phyloP scores from a whole-genome alignment of 805 yeast species.

The Spathaspora arborariae region DNA sequence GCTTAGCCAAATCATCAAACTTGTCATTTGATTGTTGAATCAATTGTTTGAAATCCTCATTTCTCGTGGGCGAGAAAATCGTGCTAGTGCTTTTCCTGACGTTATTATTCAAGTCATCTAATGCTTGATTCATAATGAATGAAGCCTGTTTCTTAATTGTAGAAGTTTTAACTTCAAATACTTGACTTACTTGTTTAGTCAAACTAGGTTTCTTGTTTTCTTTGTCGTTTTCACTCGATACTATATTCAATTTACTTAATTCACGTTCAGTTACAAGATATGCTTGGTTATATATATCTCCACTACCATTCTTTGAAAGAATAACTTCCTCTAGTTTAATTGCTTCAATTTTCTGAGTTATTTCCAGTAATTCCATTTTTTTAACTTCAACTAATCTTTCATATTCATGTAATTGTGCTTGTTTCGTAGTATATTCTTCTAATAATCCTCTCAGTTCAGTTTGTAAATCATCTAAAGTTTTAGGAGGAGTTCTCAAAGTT shows the following conservation, averaged over 20 bases:
- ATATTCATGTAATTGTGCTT: conserved; percentile 48
- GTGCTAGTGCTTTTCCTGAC: conserved; percentile 19
- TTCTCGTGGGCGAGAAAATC: conserved; percentile 10
- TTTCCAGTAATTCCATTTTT: conserved; percentile 33
- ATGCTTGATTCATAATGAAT: conserved; percentile 3
- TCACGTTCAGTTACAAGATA: conserved; percentile 6
- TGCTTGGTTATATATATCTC: conserved; percentile 8
- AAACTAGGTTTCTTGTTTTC: background rate
- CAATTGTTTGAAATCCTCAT: conserved; percentile 2
- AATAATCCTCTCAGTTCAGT: conserved; percentile 13
- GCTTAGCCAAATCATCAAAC: conserved; percentile 20
- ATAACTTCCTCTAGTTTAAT: conserved; percentile 11
- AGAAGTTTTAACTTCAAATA: background rate
- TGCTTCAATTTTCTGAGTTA: conserved; percentile 20
- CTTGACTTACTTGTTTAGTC: conserved; percentile 2
- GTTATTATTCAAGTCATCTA: conserved; percentile 10
- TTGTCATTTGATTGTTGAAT: conserved; percentile 10
- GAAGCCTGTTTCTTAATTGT: conserved; percentile 8
- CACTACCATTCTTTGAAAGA: background rate
- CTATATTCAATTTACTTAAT: conserved; percentile 1
- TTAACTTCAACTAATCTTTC: conserved; percentile 35
- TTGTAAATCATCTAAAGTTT: conserved; percentile 5
- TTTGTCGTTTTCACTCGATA: background rate
- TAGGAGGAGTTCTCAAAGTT: background rate
- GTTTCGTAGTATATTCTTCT: conserved; percentile 44